These are phyloP conservation scores for Apiospora marii DNA, from an alignment of 2,329 filamentous ascomycete genomes.

Conservation along the genomic window DNA sequence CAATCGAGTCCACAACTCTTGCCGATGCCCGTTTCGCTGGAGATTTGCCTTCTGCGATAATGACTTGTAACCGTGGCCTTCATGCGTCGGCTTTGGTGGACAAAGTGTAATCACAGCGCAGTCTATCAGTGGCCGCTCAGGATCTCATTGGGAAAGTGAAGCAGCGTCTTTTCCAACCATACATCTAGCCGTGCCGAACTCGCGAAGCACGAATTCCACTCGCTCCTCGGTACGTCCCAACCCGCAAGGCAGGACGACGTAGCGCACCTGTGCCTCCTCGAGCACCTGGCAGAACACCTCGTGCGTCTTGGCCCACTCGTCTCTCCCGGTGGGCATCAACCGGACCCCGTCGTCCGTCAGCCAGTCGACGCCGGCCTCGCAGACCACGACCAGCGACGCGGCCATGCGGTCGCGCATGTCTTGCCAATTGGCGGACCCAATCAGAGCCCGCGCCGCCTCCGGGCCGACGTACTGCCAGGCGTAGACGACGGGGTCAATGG, in stretches of 20 bases:
- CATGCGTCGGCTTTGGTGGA: no score
- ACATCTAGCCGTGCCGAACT: background rate
- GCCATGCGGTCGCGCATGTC: constrained; percentile 45
- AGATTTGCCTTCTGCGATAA: no score
- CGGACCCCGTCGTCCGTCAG: constrained; percentile 48
- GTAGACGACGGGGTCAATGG: constrained; percentile 52
- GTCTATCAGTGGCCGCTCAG: no score
- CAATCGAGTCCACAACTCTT: background rate
- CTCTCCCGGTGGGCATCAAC: constrained; percentile 40
- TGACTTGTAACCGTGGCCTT: no score
- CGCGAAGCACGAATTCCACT: background rate
- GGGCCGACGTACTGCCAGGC: constrained; percentile 41
- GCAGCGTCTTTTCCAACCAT: background rate
- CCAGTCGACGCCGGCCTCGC: constrained; percentile 46
- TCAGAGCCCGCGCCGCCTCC: constrained; percentile 36
- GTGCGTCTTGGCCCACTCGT: constrained; percentile 37
- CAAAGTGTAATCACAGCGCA: no score
- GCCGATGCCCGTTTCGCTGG: background rate
- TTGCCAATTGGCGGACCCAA: constrained; percentile 38
- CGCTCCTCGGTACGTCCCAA: background rate
- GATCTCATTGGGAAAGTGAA: no score
- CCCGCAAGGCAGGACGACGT: constrained; percentile 1
- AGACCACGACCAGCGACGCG: constrained; percentile 45
- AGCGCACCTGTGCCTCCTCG: constrained; percentile 6
- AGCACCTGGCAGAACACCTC: constrained; percentile 33